phyloP scores from a whole-genome alignment of 805 yeast species.

The Pichia pseudocactophila region DNA sequence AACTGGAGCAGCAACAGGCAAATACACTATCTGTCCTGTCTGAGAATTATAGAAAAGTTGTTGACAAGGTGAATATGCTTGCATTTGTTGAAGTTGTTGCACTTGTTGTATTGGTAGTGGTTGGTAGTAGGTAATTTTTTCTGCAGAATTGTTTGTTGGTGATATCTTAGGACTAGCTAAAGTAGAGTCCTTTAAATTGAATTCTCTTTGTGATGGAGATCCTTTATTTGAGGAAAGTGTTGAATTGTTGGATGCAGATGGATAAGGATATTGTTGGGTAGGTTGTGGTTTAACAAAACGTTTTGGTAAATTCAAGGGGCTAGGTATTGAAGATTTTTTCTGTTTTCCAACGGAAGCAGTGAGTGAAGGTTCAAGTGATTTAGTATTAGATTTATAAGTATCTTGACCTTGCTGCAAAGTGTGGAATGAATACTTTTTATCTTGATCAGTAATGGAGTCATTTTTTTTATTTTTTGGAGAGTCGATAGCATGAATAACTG shows the following conservation, averaged over 20 bases:
- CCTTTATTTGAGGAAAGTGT: too few relatives aligned
- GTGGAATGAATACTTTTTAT: too few relatives aligned
- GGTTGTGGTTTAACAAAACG: background rate
- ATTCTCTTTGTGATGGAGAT: too few relatives aligned
- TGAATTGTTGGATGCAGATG: background rate
- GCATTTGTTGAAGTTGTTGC: conserved; percentile 1
- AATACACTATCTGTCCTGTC: conserved; percentile 2
- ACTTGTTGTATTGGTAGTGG: background rate
- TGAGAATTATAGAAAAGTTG: conserved; percentile 5
- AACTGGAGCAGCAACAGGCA: conserved; percentile 5
- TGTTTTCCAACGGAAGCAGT: too few relatives aligned
- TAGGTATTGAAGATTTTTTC: background rate
- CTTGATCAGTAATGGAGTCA: background rate
- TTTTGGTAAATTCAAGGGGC: conserved; percentile 3
- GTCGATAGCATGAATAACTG: background rate
- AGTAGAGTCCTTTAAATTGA: background rate
- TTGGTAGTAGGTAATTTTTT: background rate
- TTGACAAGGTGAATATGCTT: background rate
- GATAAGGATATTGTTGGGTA: background rate
- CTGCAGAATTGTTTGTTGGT: background rate
- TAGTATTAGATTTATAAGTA: too few relatives aligned
- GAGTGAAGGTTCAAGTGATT: too few relatives aligned
- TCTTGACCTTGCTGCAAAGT: too few relatives aligned
- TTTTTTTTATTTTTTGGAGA: background rate
- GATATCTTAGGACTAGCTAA: background rate